A percentile compares a stretch with the other conserved stretches of the same genome.
phyloP scores from a whole-genome alignment of 352 stramenopile genomes.

The Pythium insidiosum region DNA sequence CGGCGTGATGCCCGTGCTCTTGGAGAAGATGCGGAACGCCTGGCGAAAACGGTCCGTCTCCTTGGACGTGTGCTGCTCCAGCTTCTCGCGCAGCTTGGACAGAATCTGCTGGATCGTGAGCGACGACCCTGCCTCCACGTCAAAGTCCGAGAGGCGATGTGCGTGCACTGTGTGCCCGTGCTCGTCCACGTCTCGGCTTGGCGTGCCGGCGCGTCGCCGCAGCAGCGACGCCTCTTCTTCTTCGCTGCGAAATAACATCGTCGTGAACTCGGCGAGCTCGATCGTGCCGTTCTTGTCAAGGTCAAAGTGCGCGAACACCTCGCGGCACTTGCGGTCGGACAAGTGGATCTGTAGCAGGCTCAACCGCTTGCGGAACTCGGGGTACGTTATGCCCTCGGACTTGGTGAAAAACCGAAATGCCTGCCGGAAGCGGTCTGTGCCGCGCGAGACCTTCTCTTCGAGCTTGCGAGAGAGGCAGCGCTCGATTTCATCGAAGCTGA shows the following conservation, averaged over 20 bases:
- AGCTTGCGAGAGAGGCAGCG: constrained; percentile 50
- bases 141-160: constrained; percentile 8
- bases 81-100: constrained; percentile 38
- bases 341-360: constrained; percentile 51
- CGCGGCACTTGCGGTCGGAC: constrained; percentile 35
- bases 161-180: not conserved
- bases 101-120: constrained; percentile 56
- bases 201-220: constrained; percentile 5
- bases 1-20: constrained; percentile 44
- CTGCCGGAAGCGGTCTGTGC: constrained; percentile 39
- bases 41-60: constrained; percentile 69
- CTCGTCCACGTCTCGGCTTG: not conserved
- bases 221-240: constrained; percentile 16
- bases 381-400: constrained; percentile 46
- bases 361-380: constrained; percentile 50
- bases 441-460: constrained; percentile 41
- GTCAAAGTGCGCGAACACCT: constrained; percentile 63
- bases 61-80: constrained; percentile 60
- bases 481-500: constrained; percentile 44
- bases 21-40: constrained; percentile 63
- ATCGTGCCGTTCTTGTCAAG: constrained; percentile 47
- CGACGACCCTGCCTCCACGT: constrained; percentile 25
- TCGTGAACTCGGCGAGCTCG: constrained; percentile 58
- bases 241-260: constrained; percentile 40
- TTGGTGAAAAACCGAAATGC: constrained; percentile 67